Evolutionary conservation across 441 rosid genomes (phyloP).

Genomic region (Jatropha multifida): DNA sequence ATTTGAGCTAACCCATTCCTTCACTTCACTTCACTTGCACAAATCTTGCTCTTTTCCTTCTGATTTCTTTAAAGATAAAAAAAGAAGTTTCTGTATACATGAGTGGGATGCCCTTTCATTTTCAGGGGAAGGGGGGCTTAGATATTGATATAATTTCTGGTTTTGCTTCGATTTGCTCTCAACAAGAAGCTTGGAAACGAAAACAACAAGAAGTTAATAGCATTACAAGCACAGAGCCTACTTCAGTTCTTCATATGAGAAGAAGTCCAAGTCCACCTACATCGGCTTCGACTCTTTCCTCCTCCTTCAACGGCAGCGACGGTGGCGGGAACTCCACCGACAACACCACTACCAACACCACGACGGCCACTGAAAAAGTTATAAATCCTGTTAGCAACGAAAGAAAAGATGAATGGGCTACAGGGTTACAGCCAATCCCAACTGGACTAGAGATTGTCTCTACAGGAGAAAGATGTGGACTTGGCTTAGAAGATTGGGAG

Average conservation of each 20-base stretch:
- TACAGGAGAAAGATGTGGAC: constrained; percentile 39
- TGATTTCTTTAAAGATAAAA: background rate
- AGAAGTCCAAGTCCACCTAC: constrained; percentile 63
- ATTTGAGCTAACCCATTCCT: constrained; percentile 11
- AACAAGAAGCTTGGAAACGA: constrained; percentile 33
- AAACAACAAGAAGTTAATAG: constrained; percentile 26
- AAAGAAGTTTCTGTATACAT: background rate
- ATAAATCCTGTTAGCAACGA: constrained; percentile 18
- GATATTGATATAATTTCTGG: constrained; percentile 25
- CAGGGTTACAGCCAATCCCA: constrained; percentile 41
- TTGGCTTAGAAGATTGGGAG: constrained; percentile 58
- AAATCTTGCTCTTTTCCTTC: constrained; percentile 12
- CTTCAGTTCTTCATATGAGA: constrained; percentile 54
- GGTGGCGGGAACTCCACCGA: constrained; percentile 25
- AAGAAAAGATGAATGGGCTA: constrained; percentile 46
- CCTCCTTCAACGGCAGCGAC: constrained; percentile 41
- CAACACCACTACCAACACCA: constrained; percentile 19
- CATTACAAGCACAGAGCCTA: constrained; percentile 39
- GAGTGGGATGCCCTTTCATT: constrained; percentile 37
- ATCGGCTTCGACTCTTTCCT: constrained; percentile 56
- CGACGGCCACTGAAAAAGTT: constrained; percentile 24
- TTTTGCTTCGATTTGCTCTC: constrained; percentile 38
- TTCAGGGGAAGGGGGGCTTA: constrained; percentile 33
- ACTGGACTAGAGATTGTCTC: constrained; percentile 35
- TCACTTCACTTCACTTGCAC: background rate